These are phyloP conservation scores for Herpetospermum pedunculosum DNA, from an alignment of 306 rosid genomes.

Conservation along the genomic window DNA sequence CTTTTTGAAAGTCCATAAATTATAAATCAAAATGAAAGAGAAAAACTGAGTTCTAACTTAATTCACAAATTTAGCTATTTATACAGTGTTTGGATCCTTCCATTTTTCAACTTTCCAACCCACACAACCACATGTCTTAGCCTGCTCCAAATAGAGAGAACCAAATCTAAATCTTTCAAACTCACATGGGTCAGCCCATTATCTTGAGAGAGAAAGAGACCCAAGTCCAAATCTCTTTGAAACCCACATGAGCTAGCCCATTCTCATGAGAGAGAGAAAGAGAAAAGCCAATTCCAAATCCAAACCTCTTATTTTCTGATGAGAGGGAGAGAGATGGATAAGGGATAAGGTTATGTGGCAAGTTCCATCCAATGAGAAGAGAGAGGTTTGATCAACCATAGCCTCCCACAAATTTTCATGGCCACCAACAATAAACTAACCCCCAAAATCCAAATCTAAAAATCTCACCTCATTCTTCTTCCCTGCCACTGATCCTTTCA, in stretches of 20 bases:
- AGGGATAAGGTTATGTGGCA: conserved; percentile 45
- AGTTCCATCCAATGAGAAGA: conserved; percentile 42
- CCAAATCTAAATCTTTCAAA: neutral
- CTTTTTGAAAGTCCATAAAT: too few species aligned
- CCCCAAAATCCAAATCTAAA: conserved; percentile 2
- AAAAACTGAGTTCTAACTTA: too few species aligned
- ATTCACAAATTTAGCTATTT: too few species aligned
- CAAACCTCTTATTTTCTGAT: neutral
- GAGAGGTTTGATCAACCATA: conserved; percentile 33
- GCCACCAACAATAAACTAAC: conserved; percentile 5
- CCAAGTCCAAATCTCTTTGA: neutral
- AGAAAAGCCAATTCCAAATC: neutral
- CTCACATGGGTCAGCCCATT: neutral
- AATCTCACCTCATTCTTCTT: conserved; percentile 16
- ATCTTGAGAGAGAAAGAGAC: neutral
- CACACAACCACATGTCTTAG: too few species aligned
- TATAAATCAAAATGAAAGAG: too few species aligned
- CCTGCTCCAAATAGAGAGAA: neutral
- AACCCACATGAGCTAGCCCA: neutral
- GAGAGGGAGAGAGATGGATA: conserved; percentile 28
- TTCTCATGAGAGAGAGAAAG: neutral
- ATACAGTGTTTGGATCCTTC: too few species aligned
- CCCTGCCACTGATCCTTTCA: neutral
- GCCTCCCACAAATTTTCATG: conserved; percentile 6
- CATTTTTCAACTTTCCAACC: too few species aligned